phyloP scores from a whole-genome alignment of 140 eudicot species.

The Senecio squalidus region DNA sequence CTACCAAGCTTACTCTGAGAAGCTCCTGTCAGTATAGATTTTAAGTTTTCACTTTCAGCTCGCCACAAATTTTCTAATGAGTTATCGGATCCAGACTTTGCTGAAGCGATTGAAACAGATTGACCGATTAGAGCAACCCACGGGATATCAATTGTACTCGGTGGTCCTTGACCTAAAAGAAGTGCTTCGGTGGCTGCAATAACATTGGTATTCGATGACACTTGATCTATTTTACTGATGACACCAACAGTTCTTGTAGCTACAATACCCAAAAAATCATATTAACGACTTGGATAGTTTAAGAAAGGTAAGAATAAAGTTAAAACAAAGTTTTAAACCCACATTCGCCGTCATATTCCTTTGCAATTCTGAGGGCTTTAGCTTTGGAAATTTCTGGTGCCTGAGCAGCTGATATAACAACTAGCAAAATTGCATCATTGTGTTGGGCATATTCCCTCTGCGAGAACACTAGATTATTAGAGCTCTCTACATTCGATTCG shows the following conservation, averaged over 20 bases:
- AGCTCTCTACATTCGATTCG: neutral
- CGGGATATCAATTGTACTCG: constrained; percentile 75
- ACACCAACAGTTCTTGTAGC: constrained; percentile 96
- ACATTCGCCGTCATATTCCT: constrained; percentile 88
- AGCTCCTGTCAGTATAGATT: constrained; percentile 81
- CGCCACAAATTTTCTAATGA: constrained; percentile 90
- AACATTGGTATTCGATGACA: constrained; percentile 78
- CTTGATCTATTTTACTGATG: constrained; percentile 92
- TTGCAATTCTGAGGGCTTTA: constrained; percentile 86
- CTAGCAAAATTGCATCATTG: constrained; percentile 78
- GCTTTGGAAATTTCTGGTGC: constrained; percentile 77
- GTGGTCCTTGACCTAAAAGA: constrained; percentile 84
- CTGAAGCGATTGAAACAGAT: constrained; percentile 80
- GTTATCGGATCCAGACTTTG: constrained; percentile 84
- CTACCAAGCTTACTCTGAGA: constrained; percentile 94
- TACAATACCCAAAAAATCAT: constrained; percentile 20
- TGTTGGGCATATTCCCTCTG: constrained; percentile 79
- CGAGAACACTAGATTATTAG: neutral
- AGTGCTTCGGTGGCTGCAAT: constrained; percentile 98
- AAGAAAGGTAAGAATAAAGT: neutral
- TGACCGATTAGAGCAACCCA: constrained; percentile 98
- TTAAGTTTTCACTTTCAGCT: constrained; percentile 88
- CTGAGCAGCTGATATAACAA: constrained; percentile 57
- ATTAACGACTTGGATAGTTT: neutral
- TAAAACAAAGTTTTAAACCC: neutral